Conservation (phyloP, 345 rosid genomes). For the Rhodomyrtus tomentosa region DNA sequence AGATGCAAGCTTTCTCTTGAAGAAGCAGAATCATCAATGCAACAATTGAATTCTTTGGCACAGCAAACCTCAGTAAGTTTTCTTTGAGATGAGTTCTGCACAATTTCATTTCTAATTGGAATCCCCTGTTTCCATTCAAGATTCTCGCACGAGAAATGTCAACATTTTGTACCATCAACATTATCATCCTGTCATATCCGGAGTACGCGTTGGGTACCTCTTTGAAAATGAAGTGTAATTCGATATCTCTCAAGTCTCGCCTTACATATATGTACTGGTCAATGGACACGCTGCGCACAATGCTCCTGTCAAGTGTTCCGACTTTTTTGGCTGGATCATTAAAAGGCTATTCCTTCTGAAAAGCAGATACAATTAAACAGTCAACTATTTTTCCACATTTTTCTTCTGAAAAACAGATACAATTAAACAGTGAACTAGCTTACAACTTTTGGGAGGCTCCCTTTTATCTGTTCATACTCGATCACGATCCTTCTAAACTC, state of each 20-base stretch:
- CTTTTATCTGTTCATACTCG: neutral
- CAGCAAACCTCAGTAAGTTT: constrained; percentile 2
- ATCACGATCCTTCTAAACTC: neutral
- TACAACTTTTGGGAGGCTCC: neutral
- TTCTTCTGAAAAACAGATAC: neutral
- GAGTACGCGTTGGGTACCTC: neutral
- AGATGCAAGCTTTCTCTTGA: neutral
- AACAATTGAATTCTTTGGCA: constrained; percentile 3
- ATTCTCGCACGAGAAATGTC: neutral
- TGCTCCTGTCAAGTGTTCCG: neutral
- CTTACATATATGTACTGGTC: neutral
- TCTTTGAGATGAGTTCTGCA: neutral
- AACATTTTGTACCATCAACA: neutral
- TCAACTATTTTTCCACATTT: neutral
- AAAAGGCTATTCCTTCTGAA: neutral
- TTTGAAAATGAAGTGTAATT: neutral
- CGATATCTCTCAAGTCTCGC: neutral
- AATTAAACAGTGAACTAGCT: neutral
- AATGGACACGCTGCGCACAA: neutral
- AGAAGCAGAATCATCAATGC: constrained; percentile 4
- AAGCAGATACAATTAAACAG: neutral
- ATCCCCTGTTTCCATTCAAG: neutral
- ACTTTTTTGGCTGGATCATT: neutral
- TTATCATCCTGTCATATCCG: neutral
- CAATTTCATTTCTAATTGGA: neutral